Evolutionary conservation across 2,329 filamentous ascomycete genomes (phyloP).

Genomic region (Bisporella sp.): DNA sequence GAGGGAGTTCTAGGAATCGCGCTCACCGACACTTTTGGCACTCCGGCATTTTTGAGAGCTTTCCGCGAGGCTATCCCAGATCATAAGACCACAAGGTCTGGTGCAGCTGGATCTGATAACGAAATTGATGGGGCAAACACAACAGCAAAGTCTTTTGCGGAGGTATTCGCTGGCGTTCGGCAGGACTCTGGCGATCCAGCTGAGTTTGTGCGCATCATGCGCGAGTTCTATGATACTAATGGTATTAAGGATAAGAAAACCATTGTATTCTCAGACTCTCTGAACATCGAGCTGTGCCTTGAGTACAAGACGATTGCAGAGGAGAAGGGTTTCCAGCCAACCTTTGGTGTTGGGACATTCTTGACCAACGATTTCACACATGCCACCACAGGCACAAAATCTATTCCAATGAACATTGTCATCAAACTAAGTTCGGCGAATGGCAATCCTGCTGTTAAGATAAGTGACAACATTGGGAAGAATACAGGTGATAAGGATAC

Average conservation of each 20-base stretch:
- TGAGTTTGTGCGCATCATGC: conserved; percentile 58
- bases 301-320: conserved; percentile 85
- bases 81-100: conserved; percentile 26
- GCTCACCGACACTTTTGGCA: conserved; percentile 94
- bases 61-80: conserved; percentile 63
- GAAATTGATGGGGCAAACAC: conserved; percentile 26
- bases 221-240: conserved; percentile 35
- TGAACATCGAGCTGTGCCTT: conserved; percentile 85
- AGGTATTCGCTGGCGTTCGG: conserved; percentile 60
- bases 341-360: conserved; percentile 92
- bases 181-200: conserved; percentile 68
- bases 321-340: conserved; percentile 71
- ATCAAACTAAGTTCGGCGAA: conserved; percentile 88
- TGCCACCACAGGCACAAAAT: conserved; percentile 68
- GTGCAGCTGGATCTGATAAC: conserved; percentile 18
- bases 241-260: conserved; percentile 73
- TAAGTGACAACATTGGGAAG: conserved; percentile 81
- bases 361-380: conserved; percentile 91
- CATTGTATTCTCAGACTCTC: conserved; percentile 91
- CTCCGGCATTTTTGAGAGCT: conserved; percentile 75
- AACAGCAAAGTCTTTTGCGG: conserved; percentile 48
- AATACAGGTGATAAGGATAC: conserved; percentile 83
- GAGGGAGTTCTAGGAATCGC: conserved; percentile 78
- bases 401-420: conserved; percentile 89
- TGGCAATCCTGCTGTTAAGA: conserved; percentile 81